Percentiles rank a stretch among this genome's conserved stretches.
phyloP scores from a whole-genome alignment of 2,329 filamentous ascomycete genomes.

The Lasiodiplodia citricola region DNA sequence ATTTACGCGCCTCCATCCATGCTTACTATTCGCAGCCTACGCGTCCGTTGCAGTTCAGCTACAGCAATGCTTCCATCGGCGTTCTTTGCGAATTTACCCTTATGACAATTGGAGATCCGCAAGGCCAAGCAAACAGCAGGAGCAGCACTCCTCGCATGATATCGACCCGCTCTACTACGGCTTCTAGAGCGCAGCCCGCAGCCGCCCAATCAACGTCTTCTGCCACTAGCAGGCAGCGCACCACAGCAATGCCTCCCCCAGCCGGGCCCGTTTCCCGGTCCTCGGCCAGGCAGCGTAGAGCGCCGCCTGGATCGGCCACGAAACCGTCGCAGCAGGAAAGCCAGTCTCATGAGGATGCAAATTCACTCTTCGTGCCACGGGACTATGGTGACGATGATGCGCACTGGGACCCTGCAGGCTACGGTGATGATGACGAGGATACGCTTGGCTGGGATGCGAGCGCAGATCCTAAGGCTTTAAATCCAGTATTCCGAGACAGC shows the following conservation, averaged over 20 bases:
- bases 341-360: conserved; percentile 46
- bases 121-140: neutral
- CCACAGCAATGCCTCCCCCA: conserved; percentile 51
- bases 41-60: conserved; percentile 74
- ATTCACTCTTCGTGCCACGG: conserved; percentile 71
- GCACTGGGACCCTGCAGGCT: conserved; percentile 70
- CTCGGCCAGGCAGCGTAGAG: conserved; percentile 36
- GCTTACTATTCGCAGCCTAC: conserved; percentile 74
- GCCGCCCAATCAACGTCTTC: neutral
- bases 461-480: conserved; percentile 54
- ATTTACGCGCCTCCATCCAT: conserved; percentile 68
- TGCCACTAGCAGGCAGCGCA: neutral
- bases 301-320: conserved; percentile 36
- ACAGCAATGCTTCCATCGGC: conserved; percentile 63
- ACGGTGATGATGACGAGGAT: conserved; percentile 59
- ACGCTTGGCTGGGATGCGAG: conserved; percentile 77
- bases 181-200: conserved; percentile 34
- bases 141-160: conserved; percentile 43
- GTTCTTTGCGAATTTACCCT: conserved; percentile 78
- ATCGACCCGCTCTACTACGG: conserved; percentile 46
- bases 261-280: conserved; percentile 40
- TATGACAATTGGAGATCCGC: conserved; percentile 76
- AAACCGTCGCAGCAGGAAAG: conserved; percentile 34
- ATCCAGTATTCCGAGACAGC: conserved; percentile 53
- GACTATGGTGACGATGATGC: conserved; percentile 67